These are phyloP conservation scores for Astragalus glycyphyllos DNA, from an alignment of 306 rosid species.

Conservation along the genomic window DNA sequence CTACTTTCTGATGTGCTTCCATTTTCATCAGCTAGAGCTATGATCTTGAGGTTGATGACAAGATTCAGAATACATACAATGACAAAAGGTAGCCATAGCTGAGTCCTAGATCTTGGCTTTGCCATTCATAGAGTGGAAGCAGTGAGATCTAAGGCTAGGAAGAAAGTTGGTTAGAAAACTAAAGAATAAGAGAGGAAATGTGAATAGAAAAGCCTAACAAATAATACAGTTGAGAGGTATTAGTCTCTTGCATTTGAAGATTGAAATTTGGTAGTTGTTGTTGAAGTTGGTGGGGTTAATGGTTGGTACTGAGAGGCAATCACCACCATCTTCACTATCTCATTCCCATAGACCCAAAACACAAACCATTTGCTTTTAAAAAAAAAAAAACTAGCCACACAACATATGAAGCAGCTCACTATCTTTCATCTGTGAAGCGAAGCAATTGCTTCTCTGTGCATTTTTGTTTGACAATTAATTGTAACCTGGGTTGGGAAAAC, in stretches of 20 bases:
- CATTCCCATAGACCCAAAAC: no score
- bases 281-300: conserved; percentile 52
- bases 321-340: conserved; percentile 42
- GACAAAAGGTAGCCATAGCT: conserved; percentile 40
- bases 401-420: no score
- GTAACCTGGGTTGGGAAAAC: no score
- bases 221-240: conserved; percentile 58
- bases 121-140: conserved; percentile 58
- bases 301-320: conserved; percentile 53
- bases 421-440: no score
- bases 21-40: conserved; percentile 46
- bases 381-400: no score
- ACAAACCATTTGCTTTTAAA: no score
- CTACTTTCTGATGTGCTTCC: conserved; percentile 51
- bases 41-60: conserved; percentile 45
- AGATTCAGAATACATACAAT: conserved; percentile 50
- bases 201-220: conserved; percentile 50
- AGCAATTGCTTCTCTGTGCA: no score
- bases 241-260: conserved; percentile 78
- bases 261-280: conserved; percentile 53
- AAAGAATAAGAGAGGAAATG: conserved; percentile 47
- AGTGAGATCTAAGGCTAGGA: conserved; percentile 41
- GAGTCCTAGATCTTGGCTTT: conserved; percentile 46
- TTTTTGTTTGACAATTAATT: no score
- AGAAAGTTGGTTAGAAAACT: conserved; percentile 42